Evolutionary conservation across 1,284 basidiomycete species (phyloP).

Genomic region (Cryptococcus jaspeensis): DNA sequence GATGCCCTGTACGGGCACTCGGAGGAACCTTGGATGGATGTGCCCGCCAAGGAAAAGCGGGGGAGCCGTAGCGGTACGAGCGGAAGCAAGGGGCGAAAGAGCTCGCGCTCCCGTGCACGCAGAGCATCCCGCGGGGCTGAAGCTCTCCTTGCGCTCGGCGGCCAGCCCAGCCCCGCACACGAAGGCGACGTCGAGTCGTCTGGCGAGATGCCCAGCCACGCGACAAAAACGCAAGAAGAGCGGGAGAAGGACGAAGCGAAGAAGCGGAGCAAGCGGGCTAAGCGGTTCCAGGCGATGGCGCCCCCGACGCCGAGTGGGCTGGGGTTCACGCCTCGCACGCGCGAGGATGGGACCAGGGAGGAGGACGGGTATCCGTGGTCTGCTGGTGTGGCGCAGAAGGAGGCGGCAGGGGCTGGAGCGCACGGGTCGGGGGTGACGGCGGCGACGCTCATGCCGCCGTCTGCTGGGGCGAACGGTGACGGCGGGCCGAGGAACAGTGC

Average conservation of each 20-base stretch:
- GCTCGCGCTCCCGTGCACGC: neutral
- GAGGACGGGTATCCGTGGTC: constrained; percentile 16
- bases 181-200: constrained; percentile 1
- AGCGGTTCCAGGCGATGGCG: constrained; percentile 27
- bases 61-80: neutral
- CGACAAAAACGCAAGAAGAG: neutral
- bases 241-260: constrained; percentile 3
- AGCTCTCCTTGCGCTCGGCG: neutral
- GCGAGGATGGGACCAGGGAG: neutral
- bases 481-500: neutral
- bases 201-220: neutral
- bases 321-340: constrained; percentile 26
- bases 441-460: neutral
- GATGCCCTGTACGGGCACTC: constrained; percentile 41
- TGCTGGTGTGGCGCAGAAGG: neutral
- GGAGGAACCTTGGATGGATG: constrained; percentile 14
- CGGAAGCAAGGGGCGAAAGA: neutral
- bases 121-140: neutral
- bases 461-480: neutral
- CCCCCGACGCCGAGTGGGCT: constrained; percentile 38
- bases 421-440: constrained; percentile 1
- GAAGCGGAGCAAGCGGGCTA: constrained; percentile 4
- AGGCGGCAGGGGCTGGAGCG: neutral
- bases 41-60: neutral
- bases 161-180: neutral